Base-by-base conservation (phyloP, 2,329 filamentous ascomycete species). In the Mycocentrospora acerina region DNA sequence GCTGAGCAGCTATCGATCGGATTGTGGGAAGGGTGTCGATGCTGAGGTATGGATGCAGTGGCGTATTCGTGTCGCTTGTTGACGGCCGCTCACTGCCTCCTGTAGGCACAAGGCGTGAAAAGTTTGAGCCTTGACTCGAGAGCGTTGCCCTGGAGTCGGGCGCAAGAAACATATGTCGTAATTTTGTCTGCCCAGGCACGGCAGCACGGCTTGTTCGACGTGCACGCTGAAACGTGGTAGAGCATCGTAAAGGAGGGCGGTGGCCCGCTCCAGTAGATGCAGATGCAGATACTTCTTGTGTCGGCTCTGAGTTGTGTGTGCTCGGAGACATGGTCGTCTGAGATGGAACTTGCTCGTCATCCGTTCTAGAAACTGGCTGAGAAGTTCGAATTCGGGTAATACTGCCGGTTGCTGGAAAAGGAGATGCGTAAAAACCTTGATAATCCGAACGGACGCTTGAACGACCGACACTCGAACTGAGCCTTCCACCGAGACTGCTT, bases 81-180 rank as follows among this genome's bases (percentile, higher is more conserved):
- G 63, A 64, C 13, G 62, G 60, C 13, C 62, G 60, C 10, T 44
- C 51, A 25, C 51, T 58, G 13, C 36, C 44, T 7, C 29, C 47
- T 7, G 29, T 36, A 13, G 29, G 25, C 13, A 59, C 40, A 22
- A 58, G 47, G n/a, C 39, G 53, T 13, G 56, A 58, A 14, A 50
- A 49, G 7, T 48, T 47, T 0, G 53, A 51, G 24, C 48, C 51
- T 14, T 51, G 40, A 22, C 47, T 53, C 2, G 56, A 58, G 11
- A 47, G 35, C 4, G 46, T 48, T 7, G 50, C 55, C 25, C 52
- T 46, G 24, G 39, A 40, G 29, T 56, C 55, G 9, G 60, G 48
- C 4, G 60, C 51, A 15, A 66, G 59, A 3, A 61, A 47, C 63
- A 66, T 66, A 9, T 63, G 56, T 12, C 60, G 50, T 2, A 66